phyloP scores from a whole-genome alignment of 208 protist genomes.

The Leishmania mexicana region DNA sequence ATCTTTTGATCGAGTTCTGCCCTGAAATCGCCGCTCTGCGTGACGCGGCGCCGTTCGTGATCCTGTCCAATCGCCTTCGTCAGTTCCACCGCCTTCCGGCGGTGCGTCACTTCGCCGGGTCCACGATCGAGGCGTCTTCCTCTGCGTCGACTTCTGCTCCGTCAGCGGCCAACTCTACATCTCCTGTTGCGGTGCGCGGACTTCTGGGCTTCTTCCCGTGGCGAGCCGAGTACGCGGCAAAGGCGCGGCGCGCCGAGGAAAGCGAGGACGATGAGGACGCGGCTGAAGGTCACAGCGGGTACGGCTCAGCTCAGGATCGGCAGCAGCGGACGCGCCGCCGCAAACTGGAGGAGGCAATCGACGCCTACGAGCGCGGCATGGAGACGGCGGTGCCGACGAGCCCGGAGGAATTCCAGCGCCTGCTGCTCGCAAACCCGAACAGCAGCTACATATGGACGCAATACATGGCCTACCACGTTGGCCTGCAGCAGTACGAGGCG shows the following conservation, averaged over 20 bases:
- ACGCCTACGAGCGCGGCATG: conserved; percentile 86
- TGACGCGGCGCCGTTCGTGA: conserved; percentile 66
- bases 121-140: not conserved
- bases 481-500: conserved; percentile 86
- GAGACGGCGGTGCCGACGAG: conserved; percentile 70
- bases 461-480: conserved; percentile 92
- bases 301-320: conserved; percentile 2
- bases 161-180: not conserved
- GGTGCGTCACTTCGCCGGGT: conserved; percentile 30
- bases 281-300: conserved; percentile 16
- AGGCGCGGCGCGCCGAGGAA: conserved; percentile 25
- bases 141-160: conserved; percentile 2
- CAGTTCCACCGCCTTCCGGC: conserved; percentile 42
- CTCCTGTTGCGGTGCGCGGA: conserved; percentile 17
- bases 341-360: conserved; percentile 81
- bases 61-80: conserved; percentile 55
- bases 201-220: conserved; percentile 78
- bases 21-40: conserved; percentile 49
- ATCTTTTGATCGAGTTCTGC: conserved; percentile 69
- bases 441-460: conserved; percentile 94
- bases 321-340: conserved; percentile 59
- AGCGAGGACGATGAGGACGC: conserved; percentile 37
- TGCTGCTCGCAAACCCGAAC: conserved; percentile 90
- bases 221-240: conserved; percentile 33
- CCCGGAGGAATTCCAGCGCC: conserved; percentile 89